Conservation (phyloP, 768 basidiomycete species). For the Rhizopogon salebrosus region DNA sequence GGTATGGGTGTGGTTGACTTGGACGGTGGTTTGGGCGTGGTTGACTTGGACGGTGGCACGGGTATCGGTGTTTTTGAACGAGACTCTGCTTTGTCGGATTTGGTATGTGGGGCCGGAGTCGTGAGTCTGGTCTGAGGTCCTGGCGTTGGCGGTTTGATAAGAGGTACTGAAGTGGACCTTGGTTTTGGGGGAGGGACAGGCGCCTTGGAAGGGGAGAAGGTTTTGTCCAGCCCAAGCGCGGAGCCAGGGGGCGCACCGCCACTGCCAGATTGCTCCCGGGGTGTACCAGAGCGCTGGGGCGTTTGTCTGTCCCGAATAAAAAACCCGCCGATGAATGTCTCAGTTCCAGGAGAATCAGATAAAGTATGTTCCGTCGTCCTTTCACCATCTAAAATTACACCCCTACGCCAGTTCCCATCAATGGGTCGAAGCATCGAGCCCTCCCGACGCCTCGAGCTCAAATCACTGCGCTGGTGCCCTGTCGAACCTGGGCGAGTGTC, state of each 20-base stretch:
- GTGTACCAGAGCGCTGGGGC: not conserved
- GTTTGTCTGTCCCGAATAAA: not conserved
- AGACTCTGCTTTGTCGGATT: not conserved
- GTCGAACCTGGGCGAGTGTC: constrained; percentile 1
- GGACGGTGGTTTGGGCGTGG: not conserved
- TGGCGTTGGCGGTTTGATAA: not conserved
- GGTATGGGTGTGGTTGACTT: not conserved
- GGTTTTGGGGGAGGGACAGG: not conserved
- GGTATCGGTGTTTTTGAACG: not conserved
- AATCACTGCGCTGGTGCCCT: not conserved
- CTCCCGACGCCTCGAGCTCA: not conserved
- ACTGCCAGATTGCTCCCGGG: not conserved
- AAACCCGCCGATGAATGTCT: not conserved
- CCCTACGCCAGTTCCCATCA: constrained; percentile 1
- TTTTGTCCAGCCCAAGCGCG: not conserved
- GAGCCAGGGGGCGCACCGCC: not conserved
- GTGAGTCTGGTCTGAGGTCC: not conserved
- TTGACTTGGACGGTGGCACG: not conserved
- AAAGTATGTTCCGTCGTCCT: not conserved
- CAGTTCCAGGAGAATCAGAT: not conserved
- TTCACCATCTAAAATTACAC: not conserved
- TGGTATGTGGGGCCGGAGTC: too few relatives aligned
- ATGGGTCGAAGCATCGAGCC: not conserved
- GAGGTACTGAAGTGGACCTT: not conserved
- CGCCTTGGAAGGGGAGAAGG: not conserved